These are phyloP conservation scores for Agaricus blazei DNA, from an alignment of 768 basidiomycete genomes.

Conservation along the genomic window DNA sequence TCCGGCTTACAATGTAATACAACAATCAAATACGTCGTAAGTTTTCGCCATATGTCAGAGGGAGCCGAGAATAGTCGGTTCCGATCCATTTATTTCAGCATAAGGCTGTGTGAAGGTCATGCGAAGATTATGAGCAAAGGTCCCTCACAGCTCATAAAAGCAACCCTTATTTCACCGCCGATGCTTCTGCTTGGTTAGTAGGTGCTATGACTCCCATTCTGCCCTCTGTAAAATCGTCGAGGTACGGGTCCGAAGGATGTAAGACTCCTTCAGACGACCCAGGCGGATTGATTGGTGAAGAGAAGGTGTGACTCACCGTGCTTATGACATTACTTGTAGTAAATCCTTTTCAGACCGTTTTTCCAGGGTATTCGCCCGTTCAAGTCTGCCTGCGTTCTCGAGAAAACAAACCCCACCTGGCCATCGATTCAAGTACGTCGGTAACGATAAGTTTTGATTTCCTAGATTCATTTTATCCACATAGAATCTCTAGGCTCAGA, in stretches of 20 bases:
- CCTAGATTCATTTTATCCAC: neutral
- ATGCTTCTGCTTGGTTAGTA: neutral
- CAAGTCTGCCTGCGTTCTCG: neutral
- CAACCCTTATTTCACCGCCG: neutral
- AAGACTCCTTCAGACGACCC: neutral
- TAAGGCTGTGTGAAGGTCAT: neutral
- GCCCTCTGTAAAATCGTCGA: too few relatives aligned
- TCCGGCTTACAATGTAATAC: neutral
- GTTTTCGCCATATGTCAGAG: neutral
- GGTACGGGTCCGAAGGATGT: too few relatives aligned
- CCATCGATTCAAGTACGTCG: neutral
- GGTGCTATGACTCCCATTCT: too few relatives aligned
- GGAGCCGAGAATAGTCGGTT: neutral
- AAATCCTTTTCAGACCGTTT: neutral
- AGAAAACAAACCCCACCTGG: neutral
- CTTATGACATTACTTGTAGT: neutral
- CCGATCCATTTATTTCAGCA: neutral
- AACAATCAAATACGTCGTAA: neutral
- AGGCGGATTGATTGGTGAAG: neutral
- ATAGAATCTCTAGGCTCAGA: neutral
- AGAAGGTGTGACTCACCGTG: neutral
- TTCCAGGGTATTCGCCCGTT: neutral
- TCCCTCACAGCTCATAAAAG: neutral
- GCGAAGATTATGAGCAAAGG: neutral
- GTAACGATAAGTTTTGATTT: neutral